Conservation (phyloP, 257 asterid genomes). For the Anisodus acutangulus region DNA sequence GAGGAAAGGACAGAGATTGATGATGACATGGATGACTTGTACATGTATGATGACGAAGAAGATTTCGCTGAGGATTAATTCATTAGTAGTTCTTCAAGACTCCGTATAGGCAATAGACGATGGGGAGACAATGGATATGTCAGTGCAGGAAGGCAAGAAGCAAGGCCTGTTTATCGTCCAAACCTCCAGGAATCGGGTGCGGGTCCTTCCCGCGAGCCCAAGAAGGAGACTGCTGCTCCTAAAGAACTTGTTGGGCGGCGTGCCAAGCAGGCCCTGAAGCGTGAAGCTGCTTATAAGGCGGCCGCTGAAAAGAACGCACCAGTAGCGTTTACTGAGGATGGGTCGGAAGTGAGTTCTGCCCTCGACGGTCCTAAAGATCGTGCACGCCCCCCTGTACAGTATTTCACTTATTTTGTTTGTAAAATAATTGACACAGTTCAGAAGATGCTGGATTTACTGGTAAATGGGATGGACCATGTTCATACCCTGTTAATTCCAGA, state of each 20-base stretch:
- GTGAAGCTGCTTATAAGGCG: constrained; percentile 81
- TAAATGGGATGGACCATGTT: background rate
- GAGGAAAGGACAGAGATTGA: constrained; percentile 61
- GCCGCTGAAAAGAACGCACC: constrained; percentile 79
- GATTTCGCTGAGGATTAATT: constrained; percentile 62
- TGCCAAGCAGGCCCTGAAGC: constrained; percentile 78
- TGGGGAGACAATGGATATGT: constrained; percentile 94
- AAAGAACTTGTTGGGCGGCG: constrained; percentile 76
- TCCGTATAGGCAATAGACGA: constrained; percentile 75
- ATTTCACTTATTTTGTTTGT: background rate
- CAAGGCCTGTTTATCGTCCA: constrained; percentile 59
- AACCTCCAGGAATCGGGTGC: constrained; percentile 44
- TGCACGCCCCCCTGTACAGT: background rate
- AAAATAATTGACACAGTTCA: background rate
- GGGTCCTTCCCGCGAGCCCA: constrained; percentile 76
- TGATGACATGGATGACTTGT: constrained; percentile 59
- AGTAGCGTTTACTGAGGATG: constrained; percentile 66
- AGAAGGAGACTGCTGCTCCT: constrained; percentile 46
- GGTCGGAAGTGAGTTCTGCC: constrained; percentile 49
- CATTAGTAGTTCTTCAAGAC: constrained; percentile 50
- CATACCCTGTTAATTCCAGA: constrained; percentile 18
- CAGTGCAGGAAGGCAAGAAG: constrained; percentile 87
- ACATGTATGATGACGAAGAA: constrained; percentile 45
- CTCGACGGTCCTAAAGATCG: background rate
- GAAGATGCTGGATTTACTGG: constrained; percentile 14